phyloP scores from a whole-genome alignment of 768 basidiomycete genomes.

The Amanita fuliginea region DNA sequence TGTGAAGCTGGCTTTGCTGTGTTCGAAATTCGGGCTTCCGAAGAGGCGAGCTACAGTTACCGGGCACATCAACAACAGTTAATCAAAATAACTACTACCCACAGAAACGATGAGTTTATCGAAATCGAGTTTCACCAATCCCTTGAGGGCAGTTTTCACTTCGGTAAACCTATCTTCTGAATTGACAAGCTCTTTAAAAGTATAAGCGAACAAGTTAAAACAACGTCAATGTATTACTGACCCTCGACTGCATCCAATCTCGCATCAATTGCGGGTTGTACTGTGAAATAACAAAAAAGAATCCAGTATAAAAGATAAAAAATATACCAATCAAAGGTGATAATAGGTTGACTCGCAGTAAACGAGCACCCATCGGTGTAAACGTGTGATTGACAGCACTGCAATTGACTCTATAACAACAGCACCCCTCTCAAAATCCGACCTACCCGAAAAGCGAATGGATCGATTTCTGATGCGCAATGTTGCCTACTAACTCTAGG shows the following conservation, averaged over 20 bases:
- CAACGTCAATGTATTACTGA: slow-evolving; percentile 11
- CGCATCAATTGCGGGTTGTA: slow-evolving; percentile 57
- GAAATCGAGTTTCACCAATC: slow-evolving; percentile 72
- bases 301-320: not conserved
- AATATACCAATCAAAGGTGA: slow-evolving; percentile 64
- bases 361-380: slow-evolving; percentile 83
- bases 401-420: not conserved
- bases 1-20: slow-evolving; percentile 54
- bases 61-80: not conserved
- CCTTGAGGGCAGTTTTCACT: slow-evolving; percentile 56
- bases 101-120: slow-evolving; percentile 78
- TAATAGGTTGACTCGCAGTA: slow-evolving; percentile 70
- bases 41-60: slow-evolving; percentile 44
- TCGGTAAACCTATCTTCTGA: slow-evolving; percentile 65
- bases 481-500: slow-evolving; percentile 81
- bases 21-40: slow-evolving; percentile 42
- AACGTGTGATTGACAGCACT: slow-evolving; percentile 73
- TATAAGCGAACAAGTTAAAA: not conserved
- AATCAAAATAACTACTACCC: slow-evolving; percentile 8
- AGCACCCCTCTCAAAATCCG: not conserved
- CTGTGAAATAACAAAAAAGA: slow-evolving; percentile 19
- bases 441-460: slow-evolving; percentile 75
- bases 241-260: slow-evolving; percentile 86
- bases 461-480: slow-evolving; percentile 48
- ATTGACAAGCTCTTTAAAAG: slow-evolving; percentile 54